A percentile compares a stretch with the other conserved stretches of the same genome.
Conservation (phyloP, 2,329 filamentous ascomycete genomes). For the Colletotrichum tabaci region DNA sequence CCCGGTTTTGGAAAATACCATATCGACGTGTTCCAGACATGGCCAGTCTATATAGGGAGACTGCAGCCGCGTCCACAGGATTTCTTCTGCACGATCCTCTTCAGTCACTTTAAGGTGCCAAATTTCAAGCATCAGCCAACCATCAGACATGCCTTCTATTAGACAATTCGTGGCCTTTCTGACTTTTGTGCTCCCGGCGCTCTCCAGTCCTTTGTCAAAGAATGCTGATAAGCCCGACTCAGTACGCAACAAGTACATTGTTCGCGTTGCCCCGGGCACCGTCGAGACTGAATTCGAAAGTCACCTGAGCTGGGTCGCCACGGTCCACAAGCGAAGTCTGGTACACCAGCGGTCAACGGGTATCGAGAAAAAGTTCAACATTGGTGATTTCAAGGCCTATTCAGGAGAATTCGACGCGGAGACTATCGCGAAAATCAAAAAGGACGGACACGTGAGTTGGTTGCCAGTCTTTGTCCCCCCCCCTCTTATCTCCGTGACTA, state of each 20-base stretch:
- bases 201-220: background rate
- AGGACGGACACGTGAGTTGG: conserved; percentile 53
- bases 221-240: background rate
- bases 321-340: background rate
- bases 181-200: too few relatives aligned
- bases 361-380: conserved; percentile 12
- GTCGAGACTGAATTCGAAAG: background rate
- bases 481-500: too few relatives aligned
- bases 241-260: background rate
- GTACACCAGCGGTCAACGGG: background rate
- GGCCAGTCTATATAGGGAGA: too few relatives aligned
- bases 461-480: too few relatives aligned
- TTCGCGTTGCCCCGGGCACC: background rate
- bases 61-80: too few relatives aligned
- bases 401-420: conserved; percentile 57
- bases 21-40: too few relatives aligned
- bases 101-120: too few relatives aligned
- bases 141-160: background rate
- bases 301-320: background rate
- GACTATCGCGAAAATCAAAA: conserved; percentile 56
- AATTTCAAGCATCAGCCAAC: background rate
- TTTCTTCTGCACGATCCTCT: too few relatives aligned
- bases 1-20: too few relatives aligned
- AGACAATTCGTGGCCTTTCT: background rate
- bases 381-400: conserved; percentile 53